phyloP scores from a whole-genome alignment of 2,329 filamentous ascomycete genomes.

The Hortaea werneckii region DNA sequence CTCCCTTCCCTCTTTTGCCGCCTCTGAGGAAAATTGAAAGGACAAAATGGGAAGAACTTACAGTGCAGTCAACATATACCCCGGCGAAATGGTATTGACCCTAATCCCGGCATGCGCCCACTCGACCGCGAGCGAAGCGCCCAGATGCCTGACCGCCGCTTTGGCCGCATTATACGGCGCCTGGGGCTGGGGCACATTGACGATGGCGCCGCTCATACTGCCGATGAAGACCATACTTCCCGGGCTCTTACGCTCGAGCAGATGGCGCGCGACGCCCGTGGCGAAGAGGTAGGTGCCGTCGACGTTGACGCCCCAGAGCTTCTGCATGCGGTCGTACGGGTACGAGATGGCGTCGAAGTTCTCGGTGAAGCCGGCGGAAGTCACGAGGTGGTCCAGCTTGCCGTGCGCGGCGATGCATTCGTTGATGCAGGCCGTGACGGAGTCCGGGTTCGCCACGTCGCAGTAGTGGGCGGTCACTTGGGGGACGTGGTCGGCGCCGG shows the following conservation, averaged over 20 bases:
- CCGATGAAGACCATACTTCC: conserved; percentile 93
- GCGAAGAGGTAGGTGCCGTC: conserved; percentile 88
- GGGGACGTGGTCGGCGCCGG: conserved; percentile 61
- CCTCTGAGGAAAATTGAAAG: too few species aligned
- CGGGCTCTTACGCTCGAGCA: conserved; percentile 68
- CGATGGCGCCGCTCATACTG: conserved; percentile 86
- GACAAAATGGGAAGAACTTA: conserved; percentile 46
- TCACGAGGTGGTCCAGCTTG: conserved; percentile 84
- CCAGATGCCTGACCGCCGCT: conserved; percentile 81
- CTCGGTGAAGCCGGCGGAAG: conserved; percentile 92
- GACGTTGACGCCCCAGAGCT: conserved; percentile 90
- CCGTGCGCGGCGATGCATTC: conserved; percentile 60
- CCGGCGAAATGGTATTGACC: conserved; percentile 90
- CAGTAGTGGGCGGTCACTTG: conserved; percentile 83
- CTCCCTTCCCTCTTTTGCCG: too few species aligned
- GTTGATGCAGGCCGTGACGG: conserved; percentile 62
- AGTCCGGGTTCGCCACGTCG: conserved; percentile 72
- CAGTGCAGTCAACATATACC: conserved; percentile 93
- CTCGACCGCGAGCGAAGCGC: conserved; percentile 80
- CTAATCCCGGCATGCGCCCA: conserved; percentile 83
- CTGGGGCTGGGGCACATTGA: conserved; percentile 92
- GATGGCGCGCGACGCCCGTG: conserved; percentile 70
- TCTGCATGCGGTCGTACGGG: conserved; percentile 80
- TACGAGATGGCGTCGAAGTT: conserved; percentile 90
- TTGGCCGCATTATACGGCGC: conserved; percentile 89